These are phyloP conservation scores for Hemerocallis citrina DNA, from an alignment of 106 monocot genomes.

Conservation along the genomic window DNA sequence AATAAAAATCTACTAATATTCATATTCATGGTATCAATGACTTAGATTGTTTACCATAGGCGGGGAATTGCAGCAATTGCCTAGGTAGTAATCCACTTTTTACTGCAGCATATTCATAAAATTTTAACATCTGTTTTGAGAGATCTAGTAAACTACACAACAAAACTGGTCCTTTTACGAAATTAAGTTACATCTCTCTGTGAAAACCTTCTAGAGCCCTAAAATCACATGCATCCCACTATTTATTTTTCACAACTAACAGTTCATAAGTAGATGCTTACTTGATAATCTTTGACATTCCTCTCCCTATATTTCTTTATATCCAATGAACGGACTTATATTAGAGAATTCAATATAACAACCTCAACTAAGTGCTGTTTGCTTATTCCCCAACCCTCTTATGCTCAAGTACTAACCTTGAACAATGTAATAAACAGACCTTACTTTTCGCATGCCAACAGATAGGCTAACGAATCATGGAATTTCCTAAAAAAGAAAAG, in stretches of 20 bases:
- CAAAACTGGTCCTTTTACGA: background rate
- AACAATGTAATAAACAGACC: background rate
- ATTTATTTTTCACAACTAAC: too few species aligned
- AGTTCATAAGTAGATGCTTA: background rate
- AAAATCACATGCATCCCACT: too few species aligned
- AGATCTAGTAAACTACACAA: background rate
- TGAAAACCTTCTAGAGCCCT: too few species aligned
- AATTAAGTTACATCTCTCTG: background rate
- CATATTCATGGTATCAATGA: too few species aligned
- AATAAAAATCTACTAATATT: too few species aligned
- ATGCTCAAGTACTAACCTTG: background rate
- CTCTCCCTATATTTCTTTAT: background rate
- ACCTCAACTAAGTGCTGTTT: background rate
- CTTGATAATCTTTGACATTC: background rate
- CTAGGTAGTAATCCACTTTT: too few species aligned
- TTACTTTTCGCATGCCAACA: background rate
- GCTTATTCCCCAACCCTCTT: background rate
- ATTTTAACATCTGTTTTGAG: background rate
- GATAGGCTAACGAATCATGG: background rate
- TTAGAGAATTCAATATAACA: background rate
- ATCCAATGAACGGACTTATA: background rate
- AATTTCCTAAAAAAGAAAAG: background rate
- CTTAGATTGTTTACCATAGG: too few species aligned
- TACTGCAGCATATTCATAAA: too few species aligned
- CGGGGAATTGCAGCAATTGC: too few species aligned